Conservation (phyloP, 805 yeast species). For the Barnettozyma botsteinii region DNA sequence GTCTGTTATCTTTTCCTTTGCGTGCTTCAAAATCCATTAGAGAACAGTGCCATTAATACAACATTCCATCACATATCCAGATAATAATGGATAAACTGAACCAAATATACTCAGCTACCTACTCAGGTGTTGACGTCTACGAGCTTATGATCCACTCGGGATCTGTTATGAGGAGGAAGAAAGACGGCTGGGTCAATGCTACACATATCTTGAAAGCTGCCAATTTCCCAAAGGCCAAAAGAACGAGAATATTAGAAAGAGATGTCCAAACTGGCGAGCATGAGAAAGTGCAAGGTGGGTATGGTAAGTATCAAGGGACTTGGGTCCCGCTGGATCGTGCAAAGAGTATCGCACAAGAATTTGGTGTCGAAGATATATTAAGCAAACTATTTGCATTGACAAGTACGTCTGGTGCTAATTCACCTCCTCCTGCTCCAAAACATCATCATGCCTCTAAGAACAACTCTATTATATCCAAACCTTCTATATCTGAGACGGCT, state of each 20-base stretch:
- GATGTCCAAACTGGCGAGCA: slow-evolving; percentile 89
- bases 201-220: slow-evolving; percentile 94
- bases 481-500: slow-evolving; percentile 9
- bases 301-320: slow-evolving; percentile 94
- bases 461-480: slow-evolving; percentile 13
- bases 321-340: slow-evolving; percentile 90
- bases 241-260: slow-evolving; percentile 86
- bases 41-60: neutral
- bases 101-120: slow-evolving; percentile 67
- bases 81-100: slow-evolving; percentile 12
- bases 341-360: slow-evolving; percentile 54
- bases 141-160: slow-evolving; percentile 62
- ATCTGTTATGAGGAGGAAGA: slow-evolving; percentile 72
- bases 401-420: slow-evolving; percentile 41
- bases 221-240: slow-evolving; percentile 86
- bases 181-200: slow-evolving; percentile 86
- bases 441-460: slow-evolving; percentile 55
- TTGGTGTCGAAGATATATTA: slow-evolving; percentile 56
- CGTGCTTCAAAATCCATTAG: too few relatives aligned
- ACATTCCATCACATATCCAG: too few relatives aligned
- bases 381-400: slow-evolving; percentile 61
- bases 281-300: slow-evolving; percentile 95
- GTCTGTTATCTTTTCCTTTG: too few relatives aligned
- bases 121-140: slow-evolving; percentile 80
- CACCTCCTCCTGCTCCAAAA: slow-evolving; percentile 59